Conservation (phyloP, 352 stramenopile species). For the Phytophthora idaei region DNA sequence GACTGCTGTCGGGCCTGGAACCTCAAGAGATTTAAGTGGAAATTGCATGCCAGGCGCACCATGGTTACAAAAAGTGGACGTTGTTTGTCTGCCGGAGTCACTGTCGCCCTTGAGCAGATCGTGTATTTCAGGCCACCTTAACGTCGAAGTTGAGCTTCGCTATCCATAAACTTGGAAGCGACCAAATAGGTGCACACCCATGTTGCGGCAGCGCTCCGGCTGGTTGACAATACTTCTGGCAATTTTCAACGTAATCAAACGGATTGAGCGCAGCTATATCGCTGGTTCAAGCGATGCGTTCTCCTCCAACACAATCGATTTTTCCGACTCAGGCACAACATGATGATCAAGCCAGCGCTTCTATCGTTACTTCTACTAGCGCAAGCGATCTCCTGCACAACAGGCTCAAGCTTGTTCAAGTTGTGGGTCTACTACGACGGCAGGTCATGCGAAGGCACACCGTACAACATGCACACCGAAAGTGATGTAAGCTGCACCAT, state of each 20-base stretch:
- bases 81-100: too few species aligned
- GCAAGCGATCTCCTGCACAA: not conserved
- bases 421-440: constrained; percentile 31
- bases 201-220: not conserved
- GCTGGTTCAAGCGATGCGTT: not conserved
- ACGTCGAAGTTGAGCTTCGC: not conserved
- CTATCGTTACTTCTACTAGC: not conserved
- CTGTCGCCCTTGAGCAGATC: too few species aligned
- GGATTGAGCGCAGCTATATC: not conserved
- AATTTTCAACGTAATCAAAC: constrained; percentile 4
- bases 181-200: constrained; percentile 1
- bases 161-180: not conserved
- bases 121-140: too few species aligned
- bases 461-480: constrained; percentile 27
- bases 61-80: too few species aligned
- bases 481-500: constrained; percentile 10
- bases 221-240: constrained; percentile 17
- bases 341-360: not conserved
- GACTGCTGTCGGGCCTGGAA: too few species aligned
- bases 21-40: too few species aligned
- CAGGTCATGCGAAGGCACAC: constrained; percentile 23
- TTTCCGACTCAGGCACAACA: not conserved
- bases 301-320: constrained; percentile 4
- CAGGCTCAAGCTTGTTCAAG: constrained; percentile 19
- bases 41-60: too few species aligned